Conservation (phyloP, 2,329 filamentous ascomycete species). For the Cladosporium cucumerinum region DNA sequence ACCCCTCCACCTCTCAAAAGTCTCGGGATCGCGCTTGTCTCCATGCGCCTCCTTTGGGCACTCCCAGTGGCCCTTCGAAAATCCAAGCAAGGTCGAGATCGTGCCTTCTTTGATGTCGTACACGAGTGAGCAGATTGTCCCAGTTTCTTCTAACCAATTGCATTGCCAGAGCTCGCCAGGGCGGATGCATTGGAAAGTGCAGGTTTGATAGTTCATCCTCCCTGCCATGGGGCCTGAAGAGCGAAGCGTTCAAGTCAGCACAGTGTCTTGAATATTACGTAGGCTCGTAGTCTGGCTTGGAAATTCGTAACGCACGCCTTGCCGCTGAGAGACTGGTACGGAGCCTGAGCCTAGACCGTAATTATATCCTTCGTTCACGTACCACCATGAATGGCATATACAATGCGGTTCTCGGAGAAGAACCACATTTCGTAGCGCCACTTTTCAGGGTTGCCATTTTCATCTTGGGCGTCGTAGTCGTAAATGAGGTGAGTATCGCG, state of each 20-base stretch:
- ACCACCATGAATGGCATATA: slow-evolving; percentile 58
- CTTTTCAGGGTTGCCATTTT: slow-evolving; percentile 51
- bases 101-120: slow-evolving; percentile 52
- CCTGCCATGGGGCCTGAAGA: slow-evolving; percentile 50
- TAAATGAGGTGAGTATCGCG: slow-evolving; percentile 55
- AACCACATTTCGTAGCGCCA: slow-evolving; percentile 64
- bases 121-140: slow-evolving; percentile 54
- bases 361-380: slow-evolving; percentile 24
- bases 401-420: slow-evolving; percentile 46
- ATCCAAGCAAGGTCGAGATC: slow-evolving; percentile 53
- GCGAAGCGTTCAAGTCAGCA: background rate
- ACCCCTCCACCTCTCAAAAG: slow-evolving; percentile 52
- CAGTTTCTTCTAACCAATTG: slow-evolving; percentile 61
- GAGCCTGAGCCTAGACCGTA: background rate
- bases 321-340: background rate
- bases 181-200: slow-evolving; percentile 54
- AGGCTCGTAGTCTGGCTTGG: background rate
- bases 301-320: background rate
- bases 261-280: background rate
- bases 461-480: slow-evolving; percentile 52
- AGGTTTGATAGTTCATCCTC: slow-evolving; percentile 51
- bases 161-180: slow-evolving; percentile 59
- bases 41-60: slow-evolving; percentile 50
- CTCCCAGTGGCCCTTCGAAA: slow-evolving; percentile 56
- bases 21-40: slow-evolving; percentile 52